These are phyloP conservation scores for Lichenothelia convexa DNA, from an alignment of 495 filamentous ascomycete genomes.

Conservation along the genomic window DNA sequence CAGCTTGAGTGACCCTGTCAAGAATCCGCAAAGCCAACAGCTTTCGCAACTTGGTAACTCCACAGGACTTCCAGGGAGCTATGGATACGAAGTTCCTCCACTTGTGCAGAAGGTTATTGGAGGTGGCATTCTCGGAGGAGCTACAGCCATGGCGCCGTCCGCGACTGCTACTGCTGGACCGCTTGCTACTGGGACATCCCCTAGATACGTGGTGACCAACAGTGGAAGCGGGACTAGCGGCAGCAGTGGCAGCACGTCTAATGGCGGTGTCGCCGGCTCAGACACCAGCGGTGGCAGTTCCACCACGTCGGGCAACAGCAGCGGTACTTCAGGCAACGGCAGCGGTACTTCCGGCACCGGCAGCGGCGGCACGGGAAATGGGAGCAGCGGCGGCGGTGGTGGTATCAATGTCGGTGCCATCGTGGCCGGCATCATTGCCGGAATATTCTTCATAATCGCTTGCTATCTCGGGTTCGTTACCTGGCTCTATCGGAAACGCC, in stretches of 20 bases:
- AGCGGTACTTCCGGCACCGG: conserved; percentile 38
- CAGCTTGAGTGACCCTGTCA: conserved; percentile 18
- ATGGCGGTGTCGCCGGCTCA: conserved; percentile 3
- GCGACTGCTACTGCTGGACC: conserved; percentile 46
- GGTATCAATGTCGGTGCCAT: conserved; percentile 40
- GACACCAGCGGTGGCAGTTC: conserved; percentile 33
- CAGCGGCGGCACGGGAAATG: conserved; percentile 16
- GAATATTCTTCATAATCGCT: conserved; percentile 35
- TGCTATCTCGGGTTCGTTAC: conserved; percentile 52
- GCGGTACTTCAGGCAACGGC: conserved; percentile 37
- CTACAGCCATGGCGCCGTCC: conserved; percentile 47
- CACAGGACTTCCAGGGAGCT: conserved; percentile 34
- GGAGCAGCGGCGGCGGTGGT: conserved; percentile 5
- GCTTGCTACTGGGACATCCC: conserved; percentile 43
- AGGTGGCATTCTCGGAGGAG: conserved; percentile 39
- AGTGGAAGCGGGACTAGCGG: conserved; percentile 33
- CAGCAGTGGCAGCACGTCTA: conserved; percentile 24
- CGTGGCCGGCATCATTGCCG: conserved; percentile 44
- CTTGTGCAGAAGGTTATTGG: conserved; percentile 44
- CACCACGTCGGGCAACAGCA: conserved; percentile 45
- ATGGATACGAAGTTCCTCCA: conserved; percentile 45
- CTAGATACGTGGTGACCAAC: conserved; percentile 47
- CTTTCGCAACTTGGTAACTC: conserved; percentile 16
- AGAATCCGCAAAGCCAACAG: conserved; percentile 28
- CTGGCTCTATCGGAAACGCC: conserved; percentile 47